Evolutionary conservation across 1,139 yeast species (phyloP), one percentile per base, ranked within the genome.

Genomic region (Scheffersomyces cryptocercus): DNA sequence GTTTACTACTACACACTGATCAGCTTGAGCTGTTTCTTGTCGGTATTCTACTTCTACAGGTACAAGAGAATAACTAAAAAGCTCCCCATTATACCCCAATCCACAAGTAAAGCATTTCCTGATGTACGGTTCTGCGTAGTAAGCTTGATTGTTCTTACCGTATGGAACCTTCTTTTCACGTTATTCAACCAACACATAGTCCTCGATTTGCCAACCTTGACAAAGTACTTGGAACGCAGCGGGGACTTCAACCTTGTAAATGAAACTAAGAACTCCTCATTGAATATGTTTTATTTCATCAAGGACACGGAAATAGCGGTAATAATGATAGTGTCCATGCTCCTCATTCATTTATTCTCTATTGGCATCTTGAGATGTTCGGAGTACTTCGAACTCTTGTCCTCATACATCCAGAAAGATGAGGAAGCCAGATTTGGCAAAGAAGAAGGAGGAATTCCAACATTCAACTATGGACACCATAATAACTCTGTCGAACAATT

Each of bases 281-380:
- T 31, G n/a, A 31, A 31, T 36, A 11, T 37, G 30, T 35, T 40
- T 31, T 50, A 48, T 26, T 35, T 51, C 28, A 4, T 11, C 15
- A 55, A 54, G 42, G 62, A 57, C 38, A 15, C 43, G 29, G 35
- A 33, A n/a, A 36, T 53, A 33, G 45, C 54, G 26, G 26, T 36
- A 13, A 41, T 48, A 13, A 47, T 47, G 10, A 38, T 44, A 3
- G 46, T 47, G 4, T 54, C 59, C 10, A 52, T 51, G 39, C 7
- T 43, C 1, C 36, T 51, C 13, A 44, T 49, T 38, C 46, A 50
- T 29, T 13, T 42, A 20, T 50, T 58, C 31, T 49, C 56, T 3
- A 36, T 39, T 5, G 57, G 51, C 13, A 54, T 54, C 12, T 31
- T 49, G 35, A 43, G 51, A 16, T 43, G 52, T 36, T 41, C 57